A percentile compares a stretch with the other conserved stretches of the same genome.
These are phyloP conservation scores for Endoconidiophora laricicola DNA, from an alignment of 2,329 filamentous ascomycete species.

Conservation along the genomic window DNA sequence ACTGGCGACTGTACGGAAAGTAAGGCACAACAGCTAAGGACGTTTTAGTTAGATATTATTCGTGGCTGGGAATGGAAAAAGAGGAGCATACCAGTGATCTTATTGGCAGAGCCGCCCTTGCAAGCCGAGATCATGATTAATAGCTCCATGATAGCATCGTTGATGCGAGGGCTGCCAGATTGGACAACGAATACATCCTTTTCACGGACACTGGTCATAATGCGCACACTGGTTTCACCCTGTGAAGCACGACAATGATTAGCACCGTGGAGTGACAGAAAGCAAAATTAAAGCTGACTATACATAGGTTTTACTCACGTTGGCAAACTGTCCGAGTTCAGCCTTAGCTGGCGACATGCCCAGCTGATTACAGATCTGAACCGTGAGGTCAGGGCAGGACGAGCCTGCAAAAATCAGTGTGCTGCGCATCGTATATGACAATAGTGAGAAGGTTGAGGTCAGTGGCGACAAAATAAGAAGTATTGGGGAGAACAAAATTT, in stretches of 20 bases:
- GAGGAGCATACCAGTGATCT: slow-evolving; percentile 63
- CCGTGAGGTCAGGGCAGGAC: slow-evolving; percentile 47
- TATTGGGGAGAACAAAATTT: slow-evolving; percentile 12
- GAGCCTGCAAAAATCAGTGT: slow-evolving; percentile 53
- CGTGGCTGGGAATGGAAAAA: not conserved
- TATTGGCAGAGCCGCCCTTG: slow-evolving; percentile 93
- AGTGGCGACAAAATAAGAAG: slow-evolving; percentile 12
- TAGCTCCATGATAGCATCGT: slow-evolving; percentile 98
- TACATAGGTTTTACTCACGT: slow-evolving; percentile 29
- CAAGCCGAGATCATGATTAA: slow-evolving; percentile 98
- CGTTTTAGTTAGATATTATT: slow-evolving; percentile 3
- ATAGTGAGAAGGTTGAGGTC: not conserved
- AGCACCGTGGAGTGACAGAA: slow-evolving; percentile 1
- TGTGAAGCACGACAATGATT: slow-evolving; percentile 22
- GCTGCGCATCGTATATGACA: slow-evolving; percentile 34
- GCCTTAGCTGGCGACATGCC: slow-evolving; percentile 47
- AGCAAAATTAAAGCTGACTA: slow-evolving; percentile 14
- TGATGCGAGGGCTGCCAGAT: slow-evolving; percentile 89
- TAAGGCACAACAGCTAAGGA: slow-evolving; percentile 66
- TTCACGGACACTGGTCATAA: slow-evolving; percentile 67
- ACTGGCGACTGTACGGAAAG: slow-evolving; percentile 98
- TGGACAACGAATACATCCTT: slow-evolving; percentile 99
- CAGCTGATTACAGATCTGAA: slow-evolving; percentile 51
- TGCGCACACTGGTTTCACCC: slow-evolving; percentile 55
- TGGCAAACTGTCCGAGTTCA: slow-evolving; percentile 54